Evolutionary conservation across 2,329 filamentous ascomycete genomes (phyloP), one percentile per base, ranked within the genome.

Genomic region (Diplodia seriata): DNA sequence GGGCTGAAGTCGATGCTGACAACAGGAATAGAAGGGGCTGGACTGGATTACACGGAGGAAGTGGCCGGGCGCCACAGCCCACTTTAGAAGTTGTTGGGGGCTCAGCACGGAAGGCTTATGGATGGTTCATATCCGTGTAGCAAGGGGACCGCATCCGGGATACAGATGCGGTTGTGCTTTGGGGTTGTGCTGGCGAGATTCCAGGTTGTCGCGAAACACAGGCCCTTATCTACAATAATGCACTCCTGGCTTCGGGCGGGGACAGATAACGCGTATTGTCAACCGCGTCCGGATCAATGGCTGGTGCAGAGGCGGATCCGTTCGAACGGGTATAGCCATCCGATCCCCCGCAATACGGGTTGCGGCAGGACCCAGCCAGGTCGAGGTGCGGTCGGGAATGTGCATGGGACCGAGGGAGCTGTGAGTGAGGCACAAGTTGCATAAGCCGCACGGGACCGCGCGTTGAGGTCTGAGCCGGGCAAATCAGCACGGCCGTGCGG

Each of bases 31-130:
- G 23, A 59, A 38, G 23, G 26, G 57, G 57, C 40, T 20, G 50
- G 47, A 26, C 50, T 26, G 23, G 23, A 26, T 3, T 26, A 26
- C 23, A 26, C 23, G 23, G 40, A 47, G 14, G 40, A 50, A 11
- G 57, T 36, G 49, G 57, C 15, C 26, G 9, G 33, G 31, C 43
- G 59, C 59, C 59, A 63, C 59, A 38, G 26, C 59, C 59, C 59
- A 63, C 59, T 51, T 26, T 23, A 15, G 47, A 38, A 51, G 59
- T 63, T 51, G 59, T 63, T 63, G 59, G 47, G 56, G 26, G 57
- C 15, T 51, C 11, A 50, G 26, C 15, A 63, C 12, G 5, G 18
- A 26, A 8, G 29, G 43, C 43, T 9, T 8, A 12, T 20, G 43
- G 43, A 47, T 23, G 23, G 23, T n/a, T 47, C 18, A n/a, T 23